A percentile compares a stretch with the other conserved stretches of the same genome.
These are phyloP conservation scores for Trichoderma semiorbis DNA, from an alignment of 2,329 filamentous ascomycete species.

Conservation along the genomic window DNA sequence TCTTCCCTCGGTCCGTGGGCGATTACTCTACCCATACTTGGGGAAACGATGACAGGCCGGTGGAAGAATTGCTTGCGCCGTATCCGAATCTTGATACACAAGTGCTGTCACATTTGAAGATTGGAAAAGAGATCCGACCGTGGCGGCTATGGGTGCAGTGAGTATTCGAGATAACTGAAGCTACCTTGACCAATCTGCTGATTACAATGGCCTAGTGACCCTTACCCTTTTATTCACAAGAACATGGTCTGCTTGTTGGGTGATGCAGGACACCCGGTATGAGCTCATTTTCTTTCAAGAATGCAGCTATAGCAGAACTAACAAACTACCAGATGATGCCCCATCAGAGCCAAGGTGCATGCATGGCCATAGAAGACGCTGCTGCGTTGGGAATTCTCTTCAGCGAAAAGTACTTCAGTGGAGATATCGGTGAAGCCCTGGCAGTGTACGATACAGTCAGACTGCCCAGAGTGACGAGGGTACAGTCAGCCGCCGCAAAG, in stretches of 20 bases:
- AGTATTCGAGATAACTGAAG: conserved; percentile 12
- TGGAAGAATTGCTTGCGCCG: conserved; percentile 58
- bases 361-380: conserved; percentile 66
- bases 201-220: conserved; percentile 31
- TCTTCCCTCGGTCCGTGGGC: conserved; percentile 55
- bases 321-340: conserved; percentile 58
- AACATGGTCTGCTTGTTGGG: conserved; percentile 55
- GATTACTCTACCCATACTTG: conserved; percentile 61
- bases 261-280: conserved; percentile 62
- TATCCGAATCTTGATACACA: conserved; percentile 58
- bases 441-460: conserved; percentile 51
- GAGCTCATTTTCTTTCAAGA: conserved; percentile 6
- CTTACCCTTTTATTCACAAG: conserved; percentile 56
- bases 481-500: conserved; percentile 55
- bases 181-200: not conserved
- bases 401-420: conserved; percentile 42
- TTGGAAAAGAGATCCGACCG: conserved; percentile 60
- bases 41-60: conserved; percentile 49
- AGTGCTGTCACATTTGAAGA: conserved; percentile 54
- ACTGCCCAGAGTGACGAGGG: conserved; percentile 51
- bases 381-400: conserved; percentile 62
- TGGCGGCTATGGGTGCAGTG: conserved; percentile 62
- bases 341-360: conserved; percentile 66
- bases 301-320: not conserved
- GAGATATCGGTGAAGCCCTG: conserved; percentile 47